Evolutionary conservation across 2,329 filamentous ascomycete species (phyloP).

Genomic region (Colletotrichum chrysophilum): DNA sequence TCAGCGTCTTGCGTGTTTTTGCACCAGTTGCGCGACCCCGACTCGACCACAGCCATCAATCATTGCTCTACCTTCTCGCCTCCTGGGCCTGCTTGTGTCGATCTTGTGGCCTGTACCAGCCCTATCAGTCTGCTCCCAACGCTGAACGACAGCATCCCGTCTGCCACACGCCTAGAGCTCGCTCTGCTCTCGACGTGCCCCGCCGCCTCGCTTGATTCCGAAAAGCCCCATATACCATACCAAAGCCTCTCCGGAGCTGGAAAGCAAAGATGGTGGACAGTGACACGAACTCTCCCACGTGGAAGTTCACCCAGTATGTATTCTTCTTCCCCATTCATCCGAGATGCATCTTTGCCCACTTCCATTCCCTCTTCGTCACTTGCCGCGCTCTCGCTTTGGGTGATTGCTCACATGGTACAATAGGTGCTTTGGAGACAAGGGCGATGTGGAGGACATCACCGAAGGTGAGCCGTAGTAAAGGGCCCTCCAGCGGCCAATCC

Average conservation of each 20-base stretch:
- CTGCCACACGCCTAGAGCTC: not conserved
- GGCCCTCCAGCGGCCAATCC: not conserved
- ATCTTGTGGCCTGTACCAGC: constrained; percentile 1
- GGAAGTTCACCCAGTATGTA: constrained; percentile 99
- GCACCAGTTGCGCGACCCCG: not conserved
- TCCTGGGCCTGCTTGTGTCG: not conserved
- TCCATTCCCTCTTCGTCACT: not conserved
- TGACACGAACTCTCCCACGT: constrained; percentile 92
- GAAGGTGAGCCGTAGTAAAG: constrained; percentile 67
- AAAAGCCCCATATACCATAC: not conserved
- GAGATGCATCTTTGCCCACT: not conserved
- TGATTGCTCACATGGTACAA: constrained; percentile 30
- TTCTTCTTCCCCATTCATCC: constrained; percentile 9
- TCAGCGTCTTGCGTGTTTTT: constrained; percentile 8
- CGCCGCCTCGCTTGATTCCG: not conserved
- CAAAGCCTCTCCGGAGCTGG: not conserved
- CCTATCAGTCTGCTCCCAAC: not conserved
- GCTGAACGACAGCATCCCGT: not conserved
- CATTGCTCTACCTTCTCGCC: not conserved
- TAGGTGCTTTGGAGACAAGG: constrained; percentile 99
- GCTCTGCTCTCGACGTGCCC: constrained; percentile 5
- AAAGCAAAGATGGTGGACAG: constrained; percentile 88
- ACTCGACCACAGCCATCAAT: not conserved
- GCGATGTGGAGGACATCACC: constrained; percentile 98
- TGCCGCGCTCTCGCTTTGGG: not conserved